Evolutionary conservation across 1,139 yeast species (phyloP).

Genomic region (Tardiomyces depauwii): DNA sequence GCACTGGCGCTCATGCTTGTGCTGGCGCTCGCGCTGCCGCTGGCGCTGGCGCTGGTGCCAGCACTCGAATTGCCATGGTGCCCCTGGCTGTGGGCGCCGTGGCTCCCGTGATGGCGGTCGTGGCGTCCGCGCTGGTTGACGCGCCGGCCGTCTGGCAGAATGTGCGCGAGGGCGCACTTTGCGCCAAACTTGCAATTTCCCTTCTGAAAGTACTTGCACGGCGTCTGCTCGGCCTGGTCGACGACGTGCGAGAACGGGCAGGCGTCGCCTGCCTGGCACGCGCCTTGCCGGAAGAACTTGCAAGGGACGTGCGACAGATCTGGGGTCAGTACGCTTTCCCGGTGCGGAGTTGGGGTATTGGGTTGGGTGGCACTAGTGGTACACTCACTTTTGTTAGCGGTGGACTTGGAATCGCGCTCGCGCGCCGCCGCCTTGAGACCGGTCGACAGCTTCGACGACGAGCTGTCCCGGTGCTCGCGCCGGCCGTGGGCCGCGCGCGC

Average conservation of each 20-base stretch:
- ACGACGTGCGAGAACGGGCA: slow-evolving; percentile 87
- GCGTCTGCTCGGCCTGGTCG: slow-evolving; percentile 50
- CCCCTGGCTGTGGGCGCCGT: neutral
- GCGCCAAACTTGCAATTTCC: slow-evolving; percentile 92
- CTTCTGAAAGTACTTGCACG: slow-evolving; percentile 87
- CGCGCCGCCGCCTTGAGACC: too few species aligned
- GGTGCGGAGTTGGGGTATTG: too few species aligned
- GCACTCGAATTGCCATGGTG: neutral
- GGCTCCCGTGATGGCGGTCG: slow-evolving; percentile 1
- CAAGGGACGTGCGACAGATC: slow-evolving; percentile 70
- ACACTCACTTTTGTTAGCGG: too few species aligned
- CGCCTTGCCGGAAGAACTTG: slow-evolving; percentile 81
- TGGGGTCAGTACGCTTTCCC: too few species aligned
- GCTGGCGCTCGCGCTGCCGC: neutral
- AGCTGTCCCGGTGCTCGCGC: too few species aligned
- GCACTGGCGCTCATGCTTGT: too few species aligned
- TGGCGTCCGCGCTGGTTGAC: slow-evolving; percentile 34
- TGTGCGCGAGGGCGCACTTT: slow-evolving; percentile 88
- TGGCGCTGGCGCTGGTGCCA: neutral
- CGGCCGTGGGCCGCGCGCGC: too few species aligned
- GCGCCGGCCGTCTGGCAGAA: slow-evolving; percentile 78
- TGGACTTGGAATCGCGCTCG: too few species aligned
- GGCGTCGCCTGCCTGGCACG: slow-evolving; percentile 85
- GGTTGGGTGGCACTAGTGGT: too few species aligned
- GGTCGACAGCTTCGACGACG: too few species aligned